A percentile compares a stretch with the other conserved stretches of the same genome.
Evolutionary conservation across 441 rosid genomes (phyloP).

Genomic region (Biscutella auriculata): DNA sequence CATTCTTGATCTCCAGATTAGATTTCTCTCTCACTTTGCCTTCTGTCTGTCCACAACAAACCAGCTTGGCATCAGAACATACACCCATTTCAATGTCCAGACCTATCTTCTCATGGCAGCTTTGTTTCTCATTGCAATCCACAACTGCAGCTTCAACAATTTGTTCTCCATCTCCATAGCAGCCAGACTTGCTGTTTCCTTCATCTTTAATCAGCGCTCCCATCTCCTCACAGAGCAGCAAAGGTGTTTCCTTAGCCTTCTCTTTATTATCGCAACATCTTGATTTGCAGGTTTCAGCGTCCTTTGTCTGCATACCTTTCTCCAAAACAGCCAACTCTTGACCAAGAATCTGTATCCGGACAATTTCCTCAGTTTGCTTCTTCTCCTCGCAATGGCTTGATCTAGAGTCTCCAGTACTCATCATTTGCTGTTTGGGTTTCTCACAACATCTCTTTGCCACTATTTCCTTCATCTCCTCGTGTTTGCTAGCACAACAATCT

Average conservation of each 20-base stretch:
- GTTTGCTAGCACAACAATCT: constrained; percentile 11
- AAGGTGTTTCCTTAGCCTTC: background rate
- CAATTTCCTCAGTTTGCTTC: background rate
- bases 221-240: background rate
- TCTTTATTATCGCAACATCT: constrained; percentile 8
- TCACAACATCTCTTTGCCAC: constrained; percentile 15
- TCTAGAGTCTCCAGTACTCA: background rate
- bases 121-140: constrained; percentile 4
- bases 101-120: constrained; percentile 8
- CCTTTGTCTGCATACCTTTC: constrained; percentile 7
- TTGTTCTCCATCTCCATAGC: background rate
- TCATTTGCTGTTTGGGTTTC: background rate
- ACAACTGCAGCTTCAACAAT: background rate
- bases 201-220: background rate
- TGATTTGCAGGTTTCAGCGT: constrained; percentile 11
- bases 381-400: background rate
- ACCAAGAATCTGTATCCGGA: background rate
- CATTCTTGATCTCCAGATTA: constrained; percentile 1
- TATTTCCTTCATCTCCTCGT: constrained; percentile 1
- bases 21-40: background rate
- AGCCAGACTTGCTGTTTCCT: constrained; percentile 1
- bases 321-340: background rate
- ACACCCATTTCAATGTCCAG: background rate
- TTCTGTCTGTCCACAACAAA: constrained; percentile 5
- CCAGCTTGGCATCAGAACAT: constrained; percentile 4